Evolutionary conservation across 148 eudicot genomes (phyloP).

Genomic region (Mesembryanthemum crystallinum): DNA sequence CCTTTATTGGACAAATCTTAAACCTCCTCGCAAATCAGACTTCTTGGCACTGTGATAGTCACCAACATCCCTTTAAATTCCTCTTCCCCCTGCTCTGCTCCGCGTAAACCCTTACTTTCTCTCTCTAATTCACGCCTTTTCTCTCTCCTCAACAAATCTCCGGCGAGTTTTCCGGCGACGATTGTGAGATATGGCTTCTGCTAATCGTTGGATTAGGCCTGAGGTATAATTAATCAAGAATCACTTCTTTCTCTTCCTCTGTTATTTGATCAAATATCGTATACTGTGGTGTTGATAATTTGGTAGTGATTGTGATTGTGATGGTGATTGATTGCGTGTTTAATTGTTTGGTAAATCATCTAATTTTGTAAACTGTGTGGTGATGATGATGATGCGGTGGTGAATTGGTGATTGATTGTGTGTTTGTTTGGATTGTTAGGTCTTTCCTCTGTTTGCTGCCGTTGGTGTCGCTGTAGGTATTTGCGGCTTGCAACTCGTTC

Average conservation of each 20-base stretch:
- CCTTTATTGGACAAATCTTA: constrained; percentile 4
- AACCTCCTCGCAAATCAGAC: neutral
- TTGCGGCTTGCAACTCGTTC: constrained; percentile 35
- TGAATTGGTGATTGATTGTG: no score
- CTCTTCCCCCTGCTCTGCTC: neutral
- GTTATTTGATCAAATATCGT: no score
- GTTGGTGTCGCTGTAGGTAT: constrained; percentile 46
- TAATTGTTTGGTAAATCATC: neutral
- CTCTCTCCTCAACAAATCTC: neutral
- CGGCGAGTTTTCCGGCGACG: neutral
- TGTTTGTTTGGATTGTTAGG: constrained; percentile 6
- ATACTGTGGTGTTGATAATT: neutral
- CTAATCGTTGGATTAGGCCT: constrained; percentile 40
- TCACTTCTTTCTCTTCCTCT: neutral
- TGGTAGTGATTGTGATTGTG: no score
- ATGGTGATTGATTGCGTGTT: no score
- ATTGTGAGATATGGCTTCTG: constrained; percentile 21
- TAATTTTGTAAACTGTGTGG: neutral
- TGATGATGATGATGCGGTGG: no score
- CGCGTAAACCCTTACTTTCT: neutral
- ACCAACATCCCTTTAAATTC: neutral
- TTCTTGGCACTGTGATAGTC: neutral
- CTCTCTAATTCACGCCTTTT: neutral
- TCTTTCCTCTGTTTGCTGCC: constrained; percentile 40
- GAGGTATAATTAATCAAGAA: constrained; percentile 15